A percentile compares a stretch with the other conserved stretches of the same genome.
Conservation (phyloP, 768 basidiomycete species). For the Suillus subluteus region DNA sequence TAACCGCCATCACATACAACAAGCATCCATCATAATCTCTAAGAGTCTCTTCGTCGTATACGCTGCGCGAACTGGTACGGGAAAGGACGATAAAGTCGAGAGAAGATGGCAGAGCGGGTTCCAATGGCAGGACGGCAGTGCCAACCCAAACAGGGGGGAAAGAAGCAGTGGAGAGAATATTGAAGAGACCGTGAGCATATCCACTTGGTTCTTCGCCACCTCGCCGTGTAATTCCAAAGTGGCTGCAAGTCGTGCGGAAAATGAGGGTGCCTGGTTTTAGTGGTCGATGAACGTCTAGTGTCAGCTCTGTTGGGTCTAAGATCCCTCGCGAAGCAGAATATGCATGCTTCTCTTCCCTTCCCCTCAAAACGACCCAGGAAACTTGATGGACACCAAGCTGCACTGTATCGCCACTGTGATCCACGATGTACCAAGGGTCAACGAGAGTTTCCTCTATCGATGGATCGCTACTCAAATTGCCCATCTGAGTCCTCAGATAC, state of each 20-base stretch:
- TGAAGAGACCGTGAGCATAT: background rate
- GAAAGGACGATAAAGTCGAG: conserved; percentile 28
- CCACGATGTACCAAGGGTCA: background rate
- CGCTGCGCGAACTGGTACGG: conserved; percentile 9
- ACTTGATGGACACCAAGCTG: conserved; percentile 15
- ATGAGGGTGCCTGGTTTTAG: background rate
- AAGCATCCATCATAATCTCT: conserved; percentile 18
- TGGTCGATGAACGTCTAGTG: background rate
- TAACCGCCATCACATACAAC: conserved; percentile 28
- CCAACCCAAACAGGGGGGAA: background rate
- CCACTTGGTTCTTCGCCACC: background rate
- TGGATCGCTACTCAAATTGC: background rate
- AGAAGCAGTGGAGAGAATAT: background rate
- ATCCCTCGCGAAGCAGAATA: background rate
- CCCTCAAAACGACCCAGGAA: background rate
- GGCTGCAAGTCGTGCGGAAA: background rate
- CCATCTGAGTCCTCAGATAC: background rate
- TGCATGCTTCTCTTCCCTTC: background rate
- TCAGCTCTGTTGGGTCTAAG: background rate
- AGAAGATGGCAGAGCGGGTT: background rate
- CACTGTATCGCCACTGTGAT: background rate
- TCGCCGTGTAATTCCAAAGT: background rate
- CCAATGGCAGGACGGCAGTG: background rate
- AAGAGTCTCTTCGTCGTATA: conserved; percentile 12
- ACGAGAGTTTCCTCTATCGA: conserved; percentile 23